A percentile compares a stretch with the other conserved stretches of the same genome.
Evolutionary conservation across 805 yeast species (phyloP).

Genomic region (Wickerhamiella azyma): DNA sequence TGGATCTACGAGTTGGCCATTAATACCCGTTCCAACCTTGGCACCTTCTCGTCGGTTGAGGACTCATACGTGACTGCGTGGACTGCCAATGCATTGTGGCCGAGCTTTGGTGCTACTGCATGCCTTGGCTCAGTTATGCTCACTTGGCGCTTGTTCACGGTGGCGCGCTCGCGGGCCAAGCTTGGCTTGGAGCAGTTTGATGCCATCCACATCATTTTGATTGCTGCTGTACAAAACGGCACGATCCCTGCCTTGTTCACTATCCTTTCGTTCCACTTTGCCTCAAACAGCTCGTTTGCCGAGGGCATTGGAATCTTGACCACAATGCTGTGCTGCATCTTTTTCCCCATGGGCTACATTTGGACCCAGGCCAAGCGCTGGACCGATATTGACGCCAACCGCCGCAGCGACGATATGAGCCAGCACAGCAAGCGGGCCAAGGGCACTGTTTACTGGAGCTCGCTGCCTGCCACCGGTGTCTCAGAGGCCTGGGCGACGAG

Average conservation of each 20-base stretch:
- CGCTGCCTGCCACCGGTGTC: neutral
- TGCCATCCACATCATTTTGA: slow-evolving; percentile 62
- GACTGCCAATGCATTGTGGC: slow-evolving; percentile 24
- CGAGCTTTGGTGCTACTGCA: slow-evolving; percentile 57
- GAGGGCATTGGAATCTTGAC: slow-evolving; percentile 1
- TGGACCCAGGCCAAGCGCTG: slow-evolving; percentile 17
- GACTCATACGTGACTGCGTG: slow-evolving; percentile 31
- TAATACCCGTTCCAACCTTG: neutral
- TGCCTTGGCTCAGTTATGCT: slow-evolving; percentile 48
- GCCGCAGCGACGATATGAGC: neutral
- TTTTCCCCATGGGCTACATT: slow-evolving; percentile 19
- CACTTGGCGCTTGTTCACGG: slow-evolving; percentile 48
- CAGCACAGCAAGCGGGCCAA: neutral
- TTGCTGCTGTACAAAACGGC: slow-evolving; percentile 74
- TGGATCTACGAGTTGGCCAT: slow-evolving; percentile 35
- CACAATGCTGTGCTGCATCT: slow-evolving; percentile 11
- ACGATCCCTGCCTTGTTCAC: slow-evolving; percentile 55
- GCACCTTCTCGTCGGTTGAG: slow-evolving; percentile 25
- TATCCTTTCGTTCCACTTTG: neutral
- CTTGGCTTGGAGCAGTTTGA: slow-evolving; percentile 76
- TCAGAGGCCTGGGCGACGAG: neutral
- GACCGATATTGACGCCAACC: neutral
- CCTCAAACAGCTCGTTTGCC: neutral
- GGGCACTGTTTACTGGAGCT: neutral
- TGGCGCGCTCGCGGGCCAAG: slow-evolving; percentile 57